Evolutionary conservation across 2,329 filamentous ascomycete genomes (phyloP), one percentile per base, ranked within the genome.

Genomic region (Claviceps africana): DNA sequence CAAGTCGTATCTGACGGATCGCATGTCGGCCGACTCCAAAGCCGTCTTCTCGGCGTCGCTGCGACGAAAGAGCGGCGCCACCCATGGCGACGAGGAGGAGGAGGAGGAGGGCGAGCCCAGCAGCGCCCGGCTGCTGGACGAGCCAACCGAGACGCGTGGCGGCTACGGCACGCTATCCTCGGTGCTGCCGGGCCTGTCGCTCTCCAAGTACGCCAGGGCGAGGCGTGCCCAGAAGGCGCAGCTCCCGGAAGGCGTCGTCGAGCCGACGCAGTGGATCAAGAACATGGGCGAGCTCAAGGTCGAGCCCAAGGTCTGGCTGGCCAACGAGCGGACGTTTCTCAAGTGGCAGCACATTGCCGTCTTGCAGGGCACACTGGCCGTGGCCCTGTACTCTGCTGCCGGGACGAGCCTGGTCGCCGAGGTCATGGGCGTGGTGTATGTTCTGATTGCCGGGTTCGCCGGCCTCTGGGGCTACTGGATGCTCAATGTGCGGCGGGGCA

Each of bases 311-410:
- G 91, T 98, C 31, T 98, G 93, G 91, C 83, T 98, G 53, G 93
- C 93, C 51, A 98, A 98, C 68, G 91, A 98, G 71, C 85, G 93
- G 56, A 98, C 93, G 0, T 98, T 96, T 65, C 84, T 98, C 68
- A 97, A 96, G 69, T 98, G 93, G 93, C 88, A 97, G 72, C 90
- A 97, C 67, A 89, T 98, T 62, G 85, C 82, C 56, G 81, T 98
- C 48, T 76, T 98, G 15, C 81, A 98, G 25, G 90, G 89, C 39
- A 83, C 84, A 22, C 71, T 98, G 31, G 87, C 88, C 0, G 72
- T 98, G 13, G 87, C 85, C 22, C 72, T 98, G 30, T 96, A 91
- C 71, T 91, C 95, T 60, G 88, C 91, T 0, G 90, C 90, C 0
- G 86, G 87, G 7, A 73, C 83, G 59, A 88, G 94, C 66, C 73